phyloP scores from a whole-genome alignment of 2,329 filamentous ascomycete species.

The Epichloe elymi region DNA sequence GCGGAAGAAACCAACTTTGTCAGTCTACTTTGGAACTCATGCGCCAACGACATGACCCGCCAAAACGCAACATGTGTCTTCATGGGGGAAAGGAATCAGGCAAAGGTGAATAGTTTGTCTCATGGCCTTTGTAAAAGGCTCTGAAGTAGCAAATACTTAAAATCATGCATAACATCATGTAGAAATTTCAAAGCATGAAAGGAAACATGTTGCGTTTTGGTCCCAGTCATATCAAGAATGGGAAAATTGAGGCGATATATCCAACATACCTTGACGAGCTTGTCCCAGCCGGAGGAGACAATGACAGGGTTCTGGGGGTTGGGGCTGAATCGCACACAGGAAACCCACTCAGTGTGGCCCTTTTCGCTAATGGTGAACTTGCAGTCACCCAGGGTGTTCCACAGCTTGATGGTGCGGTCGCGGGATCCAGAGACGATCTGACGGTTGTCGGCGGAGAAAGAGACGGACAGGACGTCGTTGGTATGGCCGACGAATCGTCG shows the following conservation, averaged over 20 bases:
- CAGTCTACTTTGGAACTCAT: not conserved
- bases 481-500: slow-evolving; percentile 98
- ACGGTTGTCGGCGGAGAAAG: slow-evolving; percentile 99
- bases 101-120: slow-evolving; percentile 88
- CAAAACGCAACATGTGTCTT: not conserved
- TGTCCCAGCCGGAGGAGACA: slow-evolving; percentile 97
- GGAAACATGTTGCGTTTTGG: slow-evolving; percentile 2
- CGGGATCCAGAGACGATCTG: slow-evolving; percentile 98
- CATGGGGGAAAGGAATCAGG: slow-evolving; percentile 45
- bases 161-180: slow-evolving; percentile 82
- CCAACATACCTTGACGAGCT: slow-evolving; percentile 93
- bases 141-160: slow-evolving; percentile 99
- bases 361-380: slow-evolving; percentile 99
- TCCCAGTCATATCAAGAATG: not conserved
- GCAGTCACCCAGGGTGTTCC: slow-evolving; percentile 99
- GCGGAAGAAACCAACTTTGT: slow-evolving; percentile 1
- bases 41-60: not conserved
- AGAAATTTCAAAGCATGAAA: not conserved
- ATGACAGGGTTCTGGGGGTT: slow-evolving; percentile 99
- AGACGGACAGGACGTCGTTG: slow-evolving; percentile 98
- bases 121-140: slow-evolving; percentile 71
- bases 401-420: slow-evolving; percentile 98
- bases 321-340: slow-evolving; percentile 97
- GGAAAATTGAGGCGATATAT: not conserved
- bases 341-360: slow-evolving; percentile 99